Percentiles rank a stretch among this genome's conserved stretches.
Evolutionary conservation across 192 early-diverging fungal species (phyloP).

Genomic region (Gryganskiella cystojenkinii): DNA sequence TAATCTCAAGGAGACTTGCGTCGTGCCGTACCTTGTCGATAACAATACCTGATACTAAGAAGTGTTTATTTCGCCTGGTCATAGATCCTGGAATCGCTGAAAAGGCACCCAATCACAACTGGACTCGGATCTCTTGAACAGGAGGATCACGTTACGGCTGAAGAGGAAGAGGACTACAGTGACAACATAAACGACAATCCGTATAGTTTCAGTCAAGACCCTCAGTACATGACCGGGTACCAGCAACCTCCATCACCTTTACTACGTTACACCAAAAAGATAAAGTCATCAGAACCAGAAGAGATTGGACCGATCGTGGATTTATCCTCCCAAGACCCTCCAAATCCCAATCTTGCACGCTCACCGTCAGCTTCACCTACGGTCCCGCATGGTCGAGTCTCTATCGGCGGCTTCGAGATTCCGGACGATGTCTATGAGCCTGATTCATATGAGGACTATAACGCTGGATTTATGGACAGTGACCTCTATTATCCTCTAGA

Average conservation of each 20-base stretch:
- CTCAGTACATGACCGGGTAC: background rate
- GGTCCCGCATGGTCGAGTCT: too few relatives aligned
- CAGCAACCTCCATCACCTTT: slow-evolving; percentile 18
- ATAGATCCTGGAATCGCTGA: slow-evolving; percentile 25
- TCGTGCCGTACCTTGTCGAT: too few relatives aligned
- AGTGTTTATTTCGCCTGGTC: background rate
- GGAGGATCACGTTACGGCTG: background rate
- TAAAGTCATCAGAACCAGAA: background rate
- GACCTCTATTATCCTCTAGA: too few relatives aligned
- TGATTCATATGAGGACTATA: too few relatives aligned
- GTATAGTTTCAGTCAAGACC: too few relatives aligned
- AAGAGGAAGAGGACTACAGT: background rate
- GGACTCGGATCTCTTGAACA: too few relatives aligned
- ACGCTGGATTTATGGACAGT: too few relatives aligned
- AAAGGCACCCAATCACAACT: background rate
- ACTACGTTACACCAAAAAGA: slow-evolving; percentile 13
- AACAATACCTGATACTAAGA: background rate
- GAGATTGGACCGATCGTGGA: background rate
- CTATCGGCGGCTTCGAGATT: too few relatives aligned
- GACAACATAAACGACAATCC: background rate
- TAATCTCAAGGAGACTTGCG: too few relatives aligned
- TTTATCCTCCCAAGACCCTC: background rate
- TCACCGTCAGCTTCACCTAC: too few relatives aligned
- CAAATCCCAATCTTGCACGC: too few relatives aligned
- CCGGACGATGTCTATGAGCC: too few relatives aligned